A percentile compares a stretch with the other conserved stretches of the same genome.
Evolutionary conservation across 2,329 filamentous ascomycete genomes (phyloP).

Genomic region (Davidsoniella virescens): DNA sequence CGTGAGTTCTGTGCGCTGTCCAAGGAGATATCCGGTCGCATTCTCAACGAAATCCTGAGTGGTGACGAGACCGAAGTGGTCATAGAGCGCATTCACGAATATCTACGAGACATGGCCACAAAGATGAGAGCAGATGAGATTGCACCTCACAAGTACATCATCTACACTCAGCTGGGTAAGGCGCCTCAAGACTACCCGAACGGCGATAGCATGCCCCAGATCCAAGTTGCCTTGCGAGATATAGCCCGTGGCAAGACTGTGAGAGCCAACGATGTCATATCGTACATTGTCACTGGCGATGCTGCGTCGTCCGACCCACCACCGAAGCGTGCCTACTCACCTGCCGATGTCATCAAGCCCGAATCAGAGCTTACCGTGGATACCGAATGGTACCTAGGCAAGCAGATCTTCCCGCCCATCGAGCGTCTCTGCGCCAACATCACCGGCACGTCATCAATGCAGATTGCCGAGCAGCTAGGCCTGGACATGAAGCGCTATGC

Average conservation of each 20-base stretch:
- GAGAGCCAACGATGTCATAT: constrained; percentile 88
- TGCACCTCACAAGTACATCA: constrained; percentile 78
- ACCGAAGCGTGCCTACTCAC: constrained; percentile 77
- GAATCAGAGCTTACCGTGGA: constrained; percentile 67
- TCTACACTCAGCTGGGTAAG: constrained; percentile 95
- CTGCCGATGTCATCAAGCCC: constrained; percentile 66
- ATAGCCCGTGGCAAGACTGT: constrained; percentile 73
- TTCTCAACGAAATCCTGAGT: constrained; percentile 88
- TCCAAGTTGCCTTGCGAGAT: constrained; percentile 84
- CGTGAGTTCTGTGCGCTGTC: constrained; percentile 92
- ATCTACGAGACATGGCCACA: constrained; percentile 65
- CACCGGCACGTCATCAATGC: constrained; percentile 73
- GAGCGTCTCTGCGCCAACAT: constrained; percentile 97
- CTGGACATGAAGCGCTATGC: constrained; percentile 80
- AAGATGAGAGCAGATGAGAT: constrained; percentile 74
- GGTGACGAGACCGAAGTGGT: constrained; percentile 83
- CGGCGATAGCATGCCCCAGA: constrained; percentile 86
- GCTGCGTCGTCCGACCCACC: constrained; percentile 46
- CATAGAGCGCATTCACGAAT: constrained; percentile 81
- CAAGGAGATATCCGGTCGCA: constrained; percentile 79
- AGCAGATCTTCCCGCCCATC: constrained; percentile 95
- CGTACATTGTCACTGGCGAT: constrained; percentile 80
- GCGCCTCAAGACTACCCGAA: constrained; percentile 87
- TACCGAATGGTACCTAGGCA: constrained; percentile 95
- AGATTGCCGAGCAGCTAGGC: constrained; percentile 83